phyloP scores from a whole-genome alignment of 2,329 filamentous ascomycete genomes.

The Stachybotrys echinatus region DNA sequence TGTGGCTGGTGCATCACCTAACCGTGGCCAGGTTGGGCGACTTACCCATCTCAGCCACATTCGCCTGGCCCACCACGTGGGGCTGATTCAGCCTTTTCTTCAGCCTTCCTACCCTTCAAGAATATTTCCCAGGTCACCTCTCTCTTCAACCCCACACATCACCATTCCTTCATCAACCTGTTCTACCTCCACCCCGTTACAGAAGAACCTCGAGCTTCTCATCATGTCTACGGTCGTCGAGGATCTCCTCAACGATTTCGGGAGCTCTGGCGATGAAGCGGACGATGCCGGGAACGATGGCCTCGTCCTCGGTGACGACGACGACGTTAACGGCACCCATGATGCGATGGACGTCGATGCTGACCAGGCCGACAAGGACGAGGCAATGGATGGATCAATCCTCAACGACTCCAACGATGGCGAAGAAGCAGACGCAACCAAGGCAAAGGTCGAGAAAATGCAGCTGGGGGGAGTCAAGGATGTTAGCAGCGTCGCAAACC shows the following conservation, averaged over 20 bases:
- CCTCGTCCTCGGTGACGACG: constrained; percentile 35
- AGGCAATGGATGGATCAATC: constrained; percentile 52
- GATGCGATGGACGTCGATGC: constrained; percentile 55
- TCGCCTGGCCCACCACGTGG: too few species aligned
- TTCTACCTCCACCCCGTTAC: constrained; percentile 5
- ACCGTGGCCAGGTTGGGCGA: constrained; percentile 6
- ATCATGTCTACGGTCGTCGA: constrained; percentile 86
- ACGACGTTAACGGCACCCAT: constrained; percentile 31
- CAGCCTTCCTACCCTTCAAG: too few species aligned
- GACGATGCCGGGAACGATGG: constrained; percentile 54
- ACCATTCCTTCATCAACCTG: background rate
- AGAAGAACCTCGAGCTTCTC: background rate
- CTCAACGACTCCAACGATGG: constrained; percentile 39
- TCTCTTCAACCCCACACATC: background rate
- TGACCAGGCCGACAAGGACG: constrained; percentile 39
- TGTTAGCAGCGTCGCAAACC: constrained; percentile 69
- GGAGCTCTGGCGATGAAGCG: constrained; percentile 65
- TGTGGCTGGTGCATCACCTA: constrained; percentile 11
- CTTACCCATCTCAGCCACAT: constrained; percentile 13
- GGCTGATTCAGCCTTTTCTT: too few species aligned
- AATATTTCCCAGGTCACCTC: too few species aligned
- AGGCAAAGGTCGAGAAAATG: constrained; percentile 79
- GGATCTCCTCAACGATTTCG: constrained; percentile 75
- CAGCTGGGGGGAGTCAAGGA: constrained; percentile 68
- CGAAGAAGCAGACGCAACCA: constrained; percentile 64